Base-by-base conservation (phyloP, 1,139 yeast species). In the Candida neerlandica region DNA sequence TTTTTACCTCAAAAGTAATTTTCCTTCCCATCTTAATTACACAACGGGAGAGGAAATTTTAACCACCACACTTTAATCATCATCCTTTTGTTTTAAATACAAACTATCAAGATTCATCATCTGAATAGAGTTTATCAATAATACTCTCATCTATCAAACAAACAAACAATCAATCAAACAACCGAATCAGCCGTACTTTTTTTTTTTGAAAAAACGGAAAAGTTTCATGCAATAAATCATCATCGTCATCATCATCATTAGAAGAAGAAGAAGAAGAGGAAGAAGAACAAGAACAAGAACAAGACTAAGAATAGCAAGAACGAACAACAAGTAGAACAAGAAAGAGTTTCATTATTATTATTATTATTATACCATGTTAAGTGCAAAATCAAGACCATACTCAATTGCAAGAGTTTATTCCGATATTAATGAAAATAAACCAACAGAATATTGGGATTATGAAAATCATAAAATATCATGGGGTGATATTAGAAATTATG, bases 381-480 rank as follows among this genome's bases (percentile, higher is more conserved):
- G 71, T 53, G 61, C 68, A 47, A 43, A 43, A 35, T 21, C 52
- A 39, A 63, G 68, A 52, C 75, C 77, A 11, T 81, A 81, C 62
- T 89, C 96, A 16, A 85, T 87, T 46, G 84, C 97, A n/a, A 76
- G 90, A 56, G 96, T 91, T 30, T 94, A 91, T 64, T 86, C 96
- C 26, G 91, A 92, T 67, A 96, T 84, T 54, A 91, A 91, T 67
- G 83, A 81, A 58, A 76, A 75, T 52, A 84, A 89, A 67, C 96
- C 96, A 46, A 77, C 81, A 52, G 89, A 88, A 56, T 94, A 94
- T 73, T 94, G 98, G 97, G 98, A 94, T 71, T 94, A 94, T 65
- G 95, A 86, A 58, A 84, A 83, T 61, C 68, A 81, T 77, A 74
- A 75, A 48, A 85, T 87, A 47, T 78, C 79, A 43, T 87, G 94